Percentiles rank a stretch among this genome's conserved stretches.
These are phyloP conservation scores for Apodospora peruviana DNA, from an alignment of 495 filamentous ascomycete genomes.

Conservation along the genomic window DNA sequence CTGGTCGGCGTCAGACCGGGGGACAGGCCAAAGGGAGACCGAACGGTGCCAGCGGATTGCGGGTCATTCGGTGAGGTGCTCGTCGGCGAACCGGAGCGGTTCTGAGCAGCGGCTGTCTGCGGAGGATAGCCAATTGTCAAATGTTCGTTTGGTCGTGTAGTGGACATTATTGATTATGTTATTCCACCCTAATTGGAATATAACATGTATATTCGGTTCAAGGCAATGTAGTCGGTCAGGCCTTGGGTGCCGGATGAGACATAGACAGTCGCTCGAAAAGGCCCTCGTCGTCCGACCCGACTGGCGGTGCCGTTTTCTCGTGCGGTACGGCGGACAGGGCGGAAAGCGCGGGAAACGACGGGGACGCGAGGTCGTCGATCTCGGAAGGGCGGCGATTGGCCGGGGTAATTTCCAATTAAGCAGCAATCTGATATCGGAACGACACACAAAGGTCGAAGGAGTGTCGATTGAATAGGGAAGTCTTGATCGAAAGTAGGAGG, in stretches of 20 bases:
- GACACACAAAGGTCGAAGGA: conserved; percentile 10
- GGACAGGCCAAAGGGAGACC: conserved; percentile 70
- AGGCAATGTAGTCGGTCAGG: conserved; percentile 7
- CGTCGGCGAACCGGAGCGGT: conserved; percentile 80
- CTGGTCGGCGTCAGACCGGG: conserved; percentile 57
- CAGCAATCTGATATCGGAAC: conserved; percentile 4
- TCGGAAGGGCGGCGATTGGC: neutral
- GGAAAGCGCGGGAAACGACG: neutral
- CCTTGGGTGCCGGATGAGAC: conserved; percentile 3
- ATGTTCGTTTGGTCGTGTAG: conserved; percentile 71
- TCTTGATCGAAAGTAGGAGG: conserved; percentile 2
- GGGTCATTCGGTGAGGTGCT: conserved; percentile 84
- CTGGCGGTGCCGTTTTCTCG: neutral
- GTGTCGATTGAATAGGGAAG: conserved; percentile 15
- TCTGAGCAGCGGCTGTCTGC: conserved; percentile 53
- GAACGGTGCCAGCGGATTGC: conserved; percentile 56
- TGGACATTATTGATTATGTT: conserved; percentile 88
- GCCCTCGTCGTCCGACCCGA: conserved; percentile 1
- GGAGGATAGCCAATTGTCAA: conserved; percentile 66
- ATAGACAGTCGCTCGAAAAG: conserved; percentile 4
- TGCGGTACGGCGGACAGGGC: neutral
- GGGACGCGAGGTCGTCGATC: conserved; percentile 8
- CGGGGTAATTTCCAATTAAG: conserved; percentile 13
- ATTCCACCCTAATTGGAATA: conserved; percentile 41
- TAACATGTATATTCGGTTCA: conserved; percentile 9